Percentiles rank a stretch among this genome's conserved stretches.
Evolutionary conservation across 2,329 filamentous ascomycete species (phyloP).

Genomic region (Alternaria tenuissima): DNA sequence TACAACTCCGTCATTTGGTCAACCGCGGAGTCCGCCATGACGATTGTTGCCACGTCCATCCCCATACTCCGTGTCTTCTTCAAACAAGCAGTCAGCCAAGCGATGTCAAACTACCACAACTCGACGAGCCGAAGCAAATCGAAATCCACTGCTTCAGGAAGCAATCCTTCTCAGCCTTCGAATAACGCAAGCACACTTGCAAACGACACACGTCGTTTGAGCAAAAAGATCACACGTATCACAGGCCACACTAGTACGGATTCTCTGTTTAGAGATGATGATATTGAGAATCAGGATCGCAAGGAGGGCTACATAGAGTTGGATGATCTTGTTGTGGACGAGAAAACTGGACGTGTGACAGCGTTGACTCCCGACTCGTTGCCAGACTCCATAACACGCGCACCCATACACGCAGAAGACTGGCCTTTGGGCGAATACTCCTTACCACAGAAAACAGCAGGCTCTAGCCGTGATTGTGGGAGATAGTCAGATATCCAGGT

Average conservation of each 20-base stretch:
- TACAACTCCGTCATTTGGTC: conserved; percentile 13
- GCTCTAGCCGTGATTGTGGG: neutral
- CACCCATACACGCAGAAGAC: neutral
- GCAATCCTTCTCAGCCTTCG: neutral
- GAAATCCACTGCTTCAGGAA: neutral
- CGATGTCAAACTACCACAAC: conserved; percentile 2
- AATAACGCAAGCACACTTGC: conserved; percentile 1
- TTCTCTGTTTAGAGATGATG: neutral
- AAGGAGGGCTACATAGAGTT: conserved; percentile 1
- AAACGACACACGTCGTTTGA: neutral
- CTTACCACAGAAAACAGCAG: neutral
- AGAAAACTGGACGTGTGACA: neutral
- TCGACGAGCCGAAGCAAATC: neutral
- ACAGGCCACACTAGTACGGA: neutral
- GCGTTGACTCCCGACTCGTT: neutral
- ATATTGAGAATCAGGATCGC: neutral
- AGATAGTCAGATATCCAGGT: neutral
- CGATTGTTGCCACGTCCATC: conserved; percentile 12
- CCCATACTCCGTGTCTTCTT: conserved; percentile 16
- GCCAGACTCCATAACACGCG: neutral
- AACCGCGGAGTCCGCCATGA: conserved; percentile 8
- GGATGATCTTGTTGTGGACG: neutral
- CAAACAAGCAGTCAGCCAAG: conserved; percentile 1
- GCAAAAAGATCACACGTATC: neutral
- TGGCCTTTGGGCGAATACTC: neutral